These are phyloP conservation scores for Cicer yamashitae DNA, from an alignment of 306 rosid species.

Conservation along the genomic window DNA sequence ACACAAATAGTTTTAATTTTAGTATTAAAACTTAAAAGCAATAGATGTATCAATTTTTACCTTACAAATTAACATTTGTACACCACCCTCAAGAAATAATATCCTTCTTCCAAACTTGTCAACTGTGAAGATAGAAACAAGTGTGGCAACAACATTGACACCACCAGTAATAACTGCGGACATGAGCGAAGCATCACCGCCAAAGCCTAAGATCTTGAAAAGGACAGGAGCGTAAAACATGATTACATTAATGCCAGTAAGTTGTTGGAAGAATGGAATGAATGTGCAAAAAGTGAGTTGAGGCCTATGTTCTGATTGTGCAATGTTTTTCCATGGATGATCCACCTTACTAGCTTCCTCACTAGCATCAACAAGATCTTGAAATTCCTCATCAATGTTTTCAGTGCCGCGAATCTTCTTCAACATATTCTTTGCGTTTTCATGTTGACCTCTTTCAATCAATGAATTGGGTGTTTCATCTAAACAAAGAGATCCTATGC, in stretches of 20 bases:
- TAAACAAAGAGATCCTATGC: constrained; percentile 21
- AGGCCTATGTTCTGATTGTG: constrained; percentile 25
- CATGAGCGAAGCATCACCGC: constrained; percentile 43
- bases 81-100: constrained; percentile 43
- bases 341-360: constrained; percentile 37
- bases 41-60: not conserved
- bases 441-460: constrained; percentile 43
- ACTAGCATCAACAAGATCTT: constrained; percentile 44
- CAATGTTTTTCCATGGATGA: constrained; percentile 42
- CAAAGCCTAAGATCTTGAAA: constrained; percentile 41
- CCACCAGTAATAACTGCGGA: constrained; percentile 43
- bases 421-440: constrained; percentile 40
- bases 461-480: constrained; percentile 46
- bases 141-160: constrained; percentile 45
- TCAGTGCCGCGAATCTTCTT: constrained; percentile 34
- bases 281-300: constrained; percentile 36
- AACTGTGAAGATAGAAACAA: constrained; percentile 35
- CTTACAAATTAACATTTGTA: constrained; percentile 46
- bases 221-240: constrained; percentile 50
- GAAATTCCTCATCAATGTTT: constrained; percentile 40
- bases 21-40: not conserved
- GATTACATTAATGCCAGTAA: constrained; percentile 46
- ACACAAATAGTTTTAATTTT: not conserved
- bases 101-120: constrained; percentile 43
- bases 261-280: constrained; percentile 46